phyloP scores from a whole-genome alignment of 2,329 filamentous ascomycete species.

The Monosporascus sp. region DNA sequence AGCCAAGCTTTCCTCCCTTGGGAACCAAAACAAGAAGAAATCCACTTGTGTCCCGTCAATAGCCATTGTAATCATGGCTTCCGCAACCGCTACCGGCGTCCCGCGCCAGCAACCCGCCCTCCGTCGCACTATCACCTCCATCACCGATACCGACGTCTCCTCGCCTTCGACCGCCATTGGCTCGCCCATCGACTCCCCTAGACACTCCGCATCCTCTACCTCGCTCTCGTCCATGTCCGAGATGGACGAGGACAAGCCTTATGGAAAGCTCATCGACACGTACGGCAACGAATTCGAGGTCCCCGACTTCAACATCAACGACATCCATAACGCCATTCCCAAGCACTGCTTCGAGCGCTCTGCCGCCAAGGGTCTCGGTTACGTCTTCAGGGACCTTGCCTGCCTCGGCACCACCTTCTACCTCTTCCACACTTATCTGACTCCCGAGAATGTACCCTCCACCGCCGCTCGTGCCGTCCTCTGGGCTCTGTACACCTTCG shows the following conservation, averaged over 20 bases:
- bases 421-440: slow-evolving; percentile 84
- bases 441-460: slow-evolving; percentile 74
- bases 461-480: slow-evolving; percentile 58
- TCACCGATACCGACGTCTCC: slow-evolving; percentile 39
- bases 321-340: slow-evolving; percentile 94
- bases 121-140: slow-evolving; percentile 41
- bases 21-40: not conserved
- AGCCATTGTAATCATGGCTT: slow-evolving; percentile 34
- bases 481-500: slow-evolving; percentile 63
- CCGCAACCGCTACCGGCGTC: slow-evolving; percentile 36
- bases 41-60: not conserved
- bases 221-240: slow-evolving; percentile 88
- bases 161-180: slow-evolving; percentile 50
- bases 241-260: slow-evolving; percentile 40
- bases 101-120: slow-evolving; percentile 39
- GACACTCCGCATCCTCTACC: slow-evolving; percentile 70
- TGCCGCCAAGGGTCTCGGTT: slow-evolving; percentile 65
- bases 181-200: slow-evolving; percentile 55
- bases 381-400: slow-evolving; percentile 77
- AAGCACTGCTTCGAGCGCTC: slow-evolving; percentile 96
- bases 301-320: slow-evolving; percentile 95
- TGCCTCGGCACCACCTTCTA: slow-evolving; percentile 74
- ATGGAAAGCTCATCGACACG: slow-evolving; percentile 74
- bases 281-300: slow-evolving; percentile 93
- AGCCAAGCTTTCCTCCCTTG: not conserved